phyloP scores from a whole-genome alignment of 164 flowering plant genomes.

The Chimonanthus salicifolius region DNA sequence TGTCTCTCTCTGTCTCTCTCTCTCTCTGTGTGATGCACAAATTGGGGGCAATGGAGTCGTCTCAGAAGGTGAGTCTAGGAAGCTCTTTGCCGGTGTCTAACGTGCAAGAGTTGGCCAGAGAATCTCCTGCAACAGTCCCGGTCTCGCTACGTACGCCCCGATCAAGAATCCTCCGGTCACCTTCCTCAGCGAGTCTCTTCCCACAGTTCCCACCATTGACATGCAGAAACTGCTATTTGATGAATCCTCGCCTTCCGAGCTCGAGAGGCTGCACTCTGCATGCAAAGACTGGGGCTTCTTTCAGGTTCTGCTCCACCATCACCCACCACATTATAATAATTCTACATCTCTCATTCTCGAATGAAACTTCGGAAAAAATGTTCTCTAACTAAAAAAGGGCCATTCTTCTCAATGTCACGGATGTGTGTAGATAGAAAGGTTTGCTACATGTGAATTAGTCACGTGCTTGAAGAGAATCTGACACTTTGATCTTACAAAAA shows the following conservation, averaged over 20 bases:
- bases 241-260: slow-evolving; percentile 22
- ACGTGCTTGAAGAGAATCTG: too few relatives aligned
- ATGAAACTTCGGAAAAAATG: too few relatives aligned
- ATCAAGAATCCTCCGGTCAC: slow-evolving; percentile 18
- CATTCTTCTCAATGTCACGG: too few relatives aligned
- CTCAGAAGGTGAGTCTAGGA: slow-evolving; percentile 22
- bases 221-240: slow-evolving; percentile 16
- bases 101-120: slow-evolving; percentile 43
- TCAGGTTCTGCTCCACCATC: slow-evolving; percentile 19
- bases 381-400: too few relatives aligned
- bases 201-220: slow-evolving; percentile 30
- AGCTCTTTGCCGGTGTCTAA: slow-evolving; percentile 38
- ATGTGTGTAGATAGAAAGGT: too few relatives aligned
- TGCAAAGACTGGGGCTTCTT: slow-evolving; percentile 44
- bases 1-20: too few relatives aligned
- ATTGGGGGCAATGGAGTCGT: neutral
- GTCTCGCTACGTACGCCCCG: slow-evolving; percentile 25
- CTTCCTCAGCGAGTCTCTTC: neutral
- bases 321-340: too few relatives aligned
- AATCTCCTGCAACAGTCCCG: slow-evolving; percentile 26
- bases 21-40: too few relatives aligned
- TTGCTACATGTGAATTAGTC: too few relatives aligned
- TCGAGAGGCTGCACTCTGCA: slow-evolving; percentile 32
- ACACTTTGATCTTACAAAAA: too few relatives aligned
- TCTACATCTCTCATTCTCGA: too few relatives aligned